Conservation (phyloP, 2,329 filamentous ascomycete species). For the Cercospora sesami region DNA sequence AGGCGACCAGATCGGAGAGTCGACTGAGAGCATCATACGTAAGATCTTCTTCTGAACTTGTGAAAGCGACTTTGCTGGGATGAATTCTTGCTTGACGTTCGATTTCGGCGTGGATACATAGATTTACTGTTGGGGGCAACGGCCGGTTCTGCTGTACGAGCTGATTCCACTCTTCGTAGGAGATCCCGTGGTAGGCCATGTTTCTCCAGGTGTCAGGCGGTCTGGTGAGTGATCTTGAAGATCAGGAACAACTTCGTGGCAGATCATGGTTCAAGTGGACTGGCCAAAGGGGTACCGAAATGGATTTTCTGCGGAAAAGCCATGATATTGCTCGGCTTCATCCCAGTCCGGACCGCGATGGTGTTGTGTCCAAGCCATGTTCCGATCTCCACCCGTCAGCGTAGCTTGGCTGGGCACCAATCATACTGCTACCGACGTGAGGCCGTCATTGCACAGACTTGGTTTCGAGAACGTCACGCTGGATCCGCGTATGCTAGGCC, state of each 20-base stretch:
- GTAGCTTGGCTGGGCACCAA: not conserved
- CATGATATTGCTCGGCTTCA: not conserved
- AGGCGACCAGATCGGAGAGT: slow-evolving; percentile 1
- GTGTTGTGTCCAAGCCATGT: not conserved
- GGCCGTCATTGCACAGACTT: not conserved
- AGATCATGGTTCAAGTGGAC: not conserved
- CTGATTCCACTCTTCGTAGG: not conserved
- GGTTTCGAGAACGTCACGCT: not conserved
- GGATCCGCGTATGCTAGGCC: not conserved
- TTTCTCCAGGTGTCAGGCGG: not conserved
- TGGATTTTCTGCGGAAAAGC: not conserved
- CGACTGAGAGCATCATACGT: slow-evolving; percentile 2
- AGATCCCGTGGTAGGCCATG: slow-evolving; percentile 2
- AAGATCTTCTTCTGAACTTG: not conserved
- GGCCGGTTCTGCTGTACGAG: not conserved
- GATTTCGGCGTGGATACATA: slow-evolving; percentile 2
- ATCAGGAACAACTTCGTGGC: not conserved
- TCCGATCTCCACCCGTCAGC: not conserved
- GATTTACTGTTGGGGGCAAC: not conserved
- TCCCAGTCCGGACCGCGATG: not conserved
- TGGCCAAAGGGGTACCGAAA: not conserved
- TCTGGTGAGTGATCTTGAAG: not conserved
- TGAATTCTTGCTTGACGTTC: not conserved
- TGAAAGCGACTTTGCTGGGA: slow-evolving; percentile 4
- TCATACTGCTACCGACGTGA: not conserved